Evolutionary conservation across 139 green algal genomes (phyloP), one percentile per base, ranked within the genome.

Genomic region (Chlamydomonas sphaeroides): DNA sequence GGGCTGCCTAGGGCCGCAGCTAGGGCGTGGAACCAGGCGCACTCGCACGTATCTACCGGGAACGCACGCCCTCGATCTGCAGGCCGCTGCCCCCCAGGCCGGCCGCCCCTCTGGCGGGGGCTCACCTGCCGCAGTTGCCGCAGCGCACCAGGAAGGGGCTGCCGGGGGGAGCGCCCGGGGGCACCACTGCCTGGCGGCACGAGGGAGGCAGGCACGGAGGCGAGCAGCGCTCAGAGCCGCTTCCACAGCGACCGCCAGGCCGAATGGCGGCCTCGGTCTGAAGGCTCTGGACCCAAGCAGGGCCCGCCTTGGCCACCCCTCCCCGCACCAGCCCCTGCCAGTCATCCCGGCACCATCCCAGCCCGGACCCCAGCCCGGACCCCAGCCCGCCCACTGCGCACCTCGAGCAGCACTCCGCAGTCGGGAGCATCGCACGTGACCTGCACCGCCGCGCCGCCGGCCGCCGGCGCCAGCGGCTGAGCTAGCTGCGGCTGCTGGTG

Each of bases 91-190:
- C n/a, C n/a, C n/a, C n/a, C n/a, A n/a, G n/a, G n/a, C n/a, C n/a
- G n/a, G n/a, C n/a, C n/a, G n/a, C n/a, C n/a, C n/a, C n/a, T n/a
- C n/a, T n/a, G n/a, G n/a, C n/a, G n/a, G n/a, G n/a, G n/a, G n/a
- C 68, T 4, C 69, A 77, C 69, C 69, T 77, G 10, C 32, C 26
- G 69, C 69, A 77, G 48, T 33, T 63, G 20, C 69, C 69, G 69
- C 69, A 77, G 0, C 48, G 69, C n/a, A 77, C 69, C 32, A 63
- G 48, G 48, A 77, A 63, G 8, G 69, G 69, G 14, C 17, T 32
- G 4, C 20, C 69, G 48, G 45, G 69, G 48, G 69, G 69, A n/a
- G 38, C 18, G 15, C 28, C 33, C 1, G 32, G 32, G 1, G 69
- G 69, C 48, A 77, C 20, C 0, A 25, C 33, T 0, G 48, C 69